Percentiles rank a stretch among this genome's conserved stretches.
Evolutionary conservation across 768 basidiomycete genomes (phyloP).

Genomic region (Podaxis carcinomalis): DNA sequence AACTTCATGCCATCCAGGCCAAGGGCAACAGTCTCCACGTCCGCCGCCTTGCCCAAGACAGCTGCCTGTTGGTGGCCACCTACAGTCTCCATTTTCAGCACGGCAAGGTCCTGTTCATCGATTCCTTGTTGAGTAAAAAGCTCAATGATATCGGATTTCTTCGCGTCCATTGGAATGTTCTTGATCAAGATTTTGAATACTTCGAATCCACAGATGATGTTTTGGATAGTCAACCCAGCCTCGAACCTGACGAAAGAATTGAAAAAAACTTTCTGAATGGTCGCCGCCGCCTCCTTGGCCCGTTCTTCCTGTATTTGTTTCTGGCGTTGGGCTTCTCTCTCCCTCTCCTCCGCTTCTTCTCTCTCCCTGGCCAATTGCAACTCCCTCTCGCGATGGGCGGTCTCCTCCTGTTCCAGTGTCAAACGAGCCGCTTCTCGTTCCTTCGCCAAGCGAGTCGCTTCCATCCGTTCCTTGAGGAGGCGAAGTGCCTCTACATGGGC

Average conservation of each 20-base stretch:
- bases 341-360: neutral
- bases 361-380: neutral
- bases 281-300: conserved; percentile 3
- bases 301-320: conserved; percentile 7
- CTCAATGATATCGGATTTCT: conserved; percentile 10
- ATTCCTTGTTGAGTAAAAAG: conserved; percentile 13
- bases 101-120: neutral
- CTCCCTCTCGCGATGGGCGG: neutral
- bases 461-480: neutral
- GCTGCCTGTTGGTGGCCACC: conserved; percentile 32
- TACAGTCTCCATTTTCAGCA: conserved; percentile 17
- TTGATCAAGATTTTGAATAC: conserved; percentile 13
- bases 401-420: neutral
- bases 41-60: conserved; percentile 37
- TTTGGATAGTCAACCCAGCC: conserved; percentile 15
- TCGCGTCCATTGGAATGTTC: conserved; percentile 12
- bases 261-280: conserved; percentile 9
- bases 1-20: conserved; percentile 49
- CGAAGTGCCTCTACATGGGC: neutral
- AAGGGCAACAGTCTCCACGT: conserved; percentile 34
- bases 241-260: conserved; percentile 18
- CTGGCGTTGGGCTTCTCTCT: neutral
- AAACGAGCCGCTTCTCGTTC: neutral
- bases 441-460: neutral
- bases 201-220: conserved; percentile 16